Base-by-base conservation (phyloP, 352 stramenopile species). In the Hyaloperonospora brassicae region DNA sequence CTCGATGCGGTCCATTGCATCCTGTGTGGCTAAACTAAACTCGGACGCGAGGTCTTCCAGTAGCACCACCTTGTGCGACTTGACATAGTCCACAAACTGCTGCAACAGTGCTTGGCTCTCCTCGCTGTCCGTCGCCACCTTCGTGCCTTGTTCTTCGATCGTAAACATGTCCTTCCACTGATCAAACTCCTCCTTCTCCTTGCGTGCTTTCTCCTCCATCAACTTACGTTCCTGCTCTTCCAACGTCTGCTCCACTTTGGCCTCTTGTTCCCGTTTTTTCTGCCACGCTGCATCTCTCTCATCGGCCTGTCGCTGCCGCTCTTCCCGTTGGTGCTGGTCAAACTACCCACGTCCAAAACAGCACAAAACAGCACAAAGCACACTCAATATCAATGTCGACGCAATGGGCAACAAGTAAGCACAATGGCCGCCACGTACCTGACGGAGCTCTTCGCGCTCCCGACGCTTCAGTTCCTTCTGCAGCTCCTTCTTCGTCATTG, bases 81-180 rank as follows among this genome's bases (percentile, higher is more conserved):
- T 78, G 47, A 91, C 73, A 57, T 82, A 84, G 44, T 87, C 75
- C 25, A 89, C 64, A 36, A 91, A 87, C 35, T 88, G 55, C 47
- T 89, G 76, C 31, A 91, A 60, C 47, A 86, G 56, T 34, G 40
- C 64, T 50, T 87, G 70, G 10, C 68, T 86, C 55, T 86, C 80
- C 13, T 86, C 74, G 45, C 68, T 78, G 44, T 84, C 72, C n/a
- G 73, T 68, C 0, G 64, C 55, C 5, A 72, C 24, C 50, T 84
- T 84, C 0, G 72, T 63, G 8, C 27, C 4, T 46, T 83, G 52
- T 27, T 87, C 78, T 41, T 87, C 78, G 36, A 91, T 70, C 13
- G 75, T 67, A 49, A 91, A 87, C 66, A 85, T 77, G 42, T 73
- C 62, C 47, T 88, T 88, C 80, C 79, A 91, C 47, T 85, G 65